Base-by-base conservation (phyloP, 2,329 filamentous ascomycete species). In the Beauveria australis region DNA sequence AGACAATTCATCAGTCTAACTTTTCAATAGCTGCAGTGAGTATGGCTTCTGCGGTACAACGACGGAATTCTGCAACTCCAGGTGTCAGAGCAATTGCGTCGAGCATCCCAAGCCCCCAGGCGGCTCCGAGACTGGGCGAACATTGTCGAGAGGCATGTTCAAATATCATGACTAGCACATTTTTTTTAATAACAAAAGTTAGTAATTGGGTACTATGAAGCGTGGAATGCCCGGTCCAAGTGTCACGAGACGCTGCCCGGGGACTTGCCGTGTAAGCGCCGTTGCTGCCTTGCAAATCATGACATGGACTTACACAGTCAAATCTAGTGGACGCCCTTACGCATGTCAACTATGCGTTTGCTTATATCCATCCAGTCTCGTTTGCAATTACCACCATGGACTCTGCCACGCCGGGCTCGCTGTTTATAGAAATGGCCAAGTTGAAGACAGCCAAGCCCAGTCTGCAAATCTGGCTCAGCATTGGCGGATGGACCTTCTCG, bases 401-500 rank as follows among this genome's bases (percentile, higher is more conserved):
- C 19, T 3, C 19, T 47, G 19, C 41, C 41, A 44, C 41, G 8
- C 16, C 41, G 3, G 41, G 8, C 6, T n/a, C 16, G 16, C n/a
- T 44, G 3, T 44, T n/a, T n/a, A 44, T 9, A 44, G 16, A n/a
- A 9, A 44, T n/a, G n/a, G n/a, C 41, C 1, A n/a, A 44, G 8
- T 9, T 10, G 28, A n/a, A n/a, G n/a, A 9, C 18, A 22, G 44
- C 14, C 24, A 64, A 64, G 53, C 55, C 65, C 1, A 61, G 60
- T 16, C 63, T 75, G 1, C 64, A 75, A 61, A 67, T 68, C 1
- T 71, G 65, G 58, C 64, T 76, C 46, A 62, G 66, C 10, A 33
- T 77, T 16, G 74, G 74, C 2, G 74, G 75, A 5, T 76, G 71
- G 70, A 67, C 66, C 1, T 74, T 74, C 57, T 68, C 59, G 19